Percentiles rank a stretch among this genome's conserved stretches.
These are phyloP conservation scores for Claviceps quebecensis DNA, from an alignment of 2,329 filamentous ascomycete genomes.

Conservation along the genomic window DNA sequence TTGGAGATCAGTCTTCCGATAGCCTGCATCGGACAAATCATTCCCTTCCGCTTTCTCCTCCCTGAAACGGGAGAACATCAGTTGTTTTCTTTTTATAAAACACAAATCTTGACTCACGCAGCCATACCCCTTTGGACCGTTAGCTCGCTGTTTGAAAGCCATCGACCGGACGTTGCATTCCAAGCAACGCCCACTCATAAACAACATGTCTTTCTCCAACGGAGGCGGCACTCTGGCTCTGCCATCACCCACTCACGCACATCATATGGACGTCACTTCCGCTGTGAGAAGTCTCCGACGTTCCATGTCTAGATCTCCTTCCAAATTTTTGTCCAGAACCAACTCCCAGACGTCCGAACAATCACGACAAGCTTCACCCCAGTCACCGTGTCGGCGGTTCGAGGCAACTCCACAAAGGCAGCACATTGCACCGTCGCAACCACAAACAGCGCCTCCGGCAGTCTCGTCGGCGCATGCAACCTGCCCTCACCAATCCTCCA, in stretches of 20 bases:
- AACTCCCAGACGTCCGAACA: constrained; percentile 32
- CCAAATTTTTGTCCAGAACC: constrained; percentile 56
- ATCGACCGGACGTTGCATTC: constrained; percentile 14
- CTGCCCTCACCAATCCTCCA: constrained; percentile 28
- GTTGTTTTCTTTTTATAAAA: neutral
- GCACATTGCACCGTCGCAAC: constrained; percentile 17
- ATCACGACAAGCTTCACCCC: constrained; percentile 34
- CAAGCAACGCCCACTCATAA: constrained; percentile 8
- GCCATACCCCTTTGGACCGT: constrained; percentile 14
- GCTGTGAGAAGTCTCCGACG: constrained; percentile 72
- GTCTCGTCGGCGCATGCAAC: constrained; percentile 15
- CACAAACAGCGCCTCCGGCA: constrained; percentile 23
- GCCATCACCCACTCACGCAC: constrained; percentile 70
- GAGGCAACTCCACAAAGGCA: constrained; percentile 23
- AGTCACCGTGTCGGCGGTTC: constrained; percentile 36
- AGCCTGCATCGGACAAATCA: neutral
- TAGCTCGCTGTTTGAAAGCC: constrained; percentile 12
- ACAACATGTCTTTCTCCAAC: constrained; percentile 43
- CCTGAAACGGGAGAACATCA: neutral
- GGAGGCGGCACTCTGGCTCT: constrained; percentile 67
- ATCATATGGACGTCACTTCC: constrained; percentile 69
- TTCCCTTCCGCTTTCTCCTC: neutral
- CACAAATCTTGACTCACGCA: constrained; percentile 2
- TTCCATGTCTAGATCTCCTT: constrained; percentile 86
- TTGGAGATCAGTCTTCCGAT: neutral